Evolutionary conservation across 257 asterid genomes (phyloP).

Genomic region (Marsdenia floribunda): DNA sequence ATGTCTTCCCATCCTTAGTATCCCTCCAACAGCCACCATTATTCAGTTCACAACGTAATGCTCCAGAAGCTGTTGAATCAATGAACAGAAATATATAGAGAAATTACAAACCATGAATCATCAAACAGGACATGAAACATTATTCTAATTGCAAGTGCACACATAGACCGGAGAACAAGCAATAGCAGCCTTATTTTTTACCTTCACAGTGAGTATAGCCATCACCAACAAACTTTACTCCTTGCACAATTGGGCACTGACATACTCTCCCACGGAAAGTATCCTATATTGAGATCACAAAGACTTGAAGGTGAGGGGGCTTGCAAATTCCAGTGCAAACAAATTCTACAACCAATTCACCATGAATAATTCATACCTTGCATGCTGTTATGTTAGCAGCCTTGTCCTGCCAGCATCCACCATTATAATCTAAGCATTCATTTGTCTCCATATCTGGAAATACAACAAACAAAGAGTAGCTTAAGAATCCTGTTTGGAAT

Average conservation of each 20-base stretch:
- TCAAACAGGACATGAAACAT: not conserved
- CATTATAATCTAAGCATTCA: slow-evolving; percentile 79
- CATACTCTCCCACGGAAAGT: slow-evolving; percentile 95
- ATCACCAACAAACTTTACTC: slow-evolving; percentile 77
- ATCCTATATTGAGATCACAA: slow-evolving; percentile 43
- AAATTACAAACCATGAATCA: not conserved
- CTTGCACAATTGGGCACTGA: slow-evolving; percentile 81
- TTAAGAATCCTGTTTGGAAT: not conserved
- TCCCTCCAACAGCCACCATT: slow-evolving; percentile 95
- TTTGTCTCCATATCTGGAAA: slow-evolving; percentile 80
- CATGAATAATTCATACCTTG: slow-evolving; percentile 48
- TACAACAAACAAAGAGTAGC: slow-evolving; percentile 12
- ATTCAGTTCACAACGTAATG: slow-evolving; percentile 71
- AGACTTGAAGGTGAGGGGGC: not conserved
- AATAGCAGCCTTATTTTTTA: slow-evolving; percentile 20
- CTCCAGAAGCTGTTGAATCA: slow-evolving; percentile 71
- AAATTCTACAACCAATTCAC: not conserved
- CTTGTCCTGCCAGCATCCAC: slow-evolving; percentile 97
- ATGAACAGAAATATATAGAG: not conserved
- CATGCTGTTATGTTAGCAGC: slow-evolving; percentile 80
- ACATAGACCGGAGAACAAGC: not conserved
- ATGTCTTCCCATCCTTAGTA: slow-evolving; percentile 59
- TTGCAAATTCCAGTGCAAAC: not conserved
- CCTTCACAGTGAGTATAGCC: slow-evolving; percentile 95
- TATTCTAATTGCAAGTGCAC: not conserved